These are phyloP conservation scores for Fennellomyces sp. DNA, from an alignment of 371 early-diverging fungal species.

Conservation along the genomic window DNA sequence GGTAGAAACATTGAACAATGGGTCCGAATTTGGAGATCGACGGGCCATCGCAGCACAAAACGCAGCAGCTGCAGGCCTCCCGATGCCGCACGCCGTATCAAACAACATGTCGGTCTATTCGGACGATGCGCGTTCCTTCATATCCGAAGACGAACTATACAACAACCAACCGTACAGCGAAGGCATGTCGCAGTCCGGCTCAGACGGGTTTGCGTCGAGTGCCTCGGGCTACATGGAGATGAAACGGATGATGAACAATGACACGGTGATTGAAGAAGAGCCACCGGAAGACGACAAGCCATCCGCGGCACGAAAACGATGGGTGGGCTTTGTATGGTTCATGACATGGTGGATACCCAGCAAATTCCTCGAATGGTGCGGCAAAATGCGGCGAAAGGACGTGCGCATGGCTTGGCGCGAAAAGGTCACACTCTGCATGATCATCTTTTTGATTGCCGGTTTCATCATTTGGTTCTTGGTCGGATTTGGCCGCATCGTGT, in stretches of 20 bases:
- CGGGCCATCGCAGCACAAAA: slow-evolving; percentile 13
- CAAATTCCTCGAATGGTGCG: slow-evolving; percentile 61
- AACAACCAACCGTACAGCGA: slow-evolving; percentile 23
- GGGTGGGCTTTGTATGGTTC: slow-evolving; percentile 83
- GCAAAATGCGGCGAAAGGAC: slow-evolving; percentile 78
- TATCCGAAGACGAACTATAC: slow-evolving; percentile 57
- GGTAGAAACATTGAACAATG: not conserved
- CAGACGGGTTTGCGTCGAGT: slow-evolving; percentile 19
- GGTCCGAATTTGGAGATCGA: slow-evolving; percentile 7
- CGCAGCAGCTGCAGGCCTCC: slow-evolving; percentile 26
- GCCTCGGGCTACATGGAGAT: slow-evolving; percentile 20
- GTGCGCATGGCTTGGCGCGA: slow-evolving; percentile 95
- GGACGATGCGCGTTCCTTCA: slow-evolving; percentile 63
- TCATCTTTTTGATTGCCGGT: slow-evolving; percentile 80
- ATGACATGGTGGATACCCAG: slow-evolving; percentile 89
- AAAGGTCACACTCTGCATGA: slow-evolving; percentile 86
- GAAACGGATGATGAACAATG: slow-evolving; percentile 11
- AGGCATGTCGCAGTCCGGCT: slow-evolving; percentile 23
- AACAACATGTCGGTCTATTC: slow-evolving; percentile 33
- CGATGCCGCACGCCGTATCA: slow-evolving; percentile 12
- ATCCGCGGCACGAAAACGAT: slow-evolving; percentile 58
- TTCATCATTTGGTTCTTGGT: slow-evolving; percentile 88
- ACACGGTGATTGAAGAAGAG: slow-evolving; percentile 4
- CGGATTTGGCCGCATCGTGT: slow-evolving; percentile 80
- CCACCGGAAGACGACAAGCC: slow-evolving; percentile 20